Conservation (phyloP, 2,329 filamentous ascomycete genomes). For the Cladorrhinum sp. region DNA sequence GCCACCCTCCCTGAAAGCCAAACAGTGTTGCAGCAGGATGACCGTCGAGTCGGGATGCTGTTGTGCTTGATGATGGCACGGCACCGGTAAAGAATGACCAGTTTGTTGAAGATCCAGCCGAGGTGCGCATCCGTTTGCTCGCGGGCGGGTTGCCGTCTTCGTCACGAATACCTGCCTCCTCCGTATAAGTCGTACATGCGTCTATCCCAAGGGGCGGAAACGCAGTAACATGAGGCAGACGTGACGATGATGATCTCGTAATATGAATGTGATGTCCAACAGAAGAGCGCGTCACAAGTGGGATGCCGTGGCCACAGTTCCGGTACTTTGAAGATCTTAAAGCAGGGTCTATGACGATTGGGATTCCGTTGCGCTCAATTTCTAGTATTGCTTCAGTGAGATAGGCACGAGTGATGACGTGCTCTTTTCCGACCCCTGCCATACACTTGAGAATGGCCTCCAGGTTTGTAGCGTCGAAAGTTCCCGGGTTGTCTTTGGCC, state of each 20-base stretch:
- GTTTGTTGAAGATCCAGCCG: slow-evolving; percentile 21
- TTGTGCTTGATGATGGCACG: background rate
- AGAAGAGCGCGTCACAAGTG: slow-evolving; percentile 46
- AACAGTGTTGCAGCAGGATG: background rate
- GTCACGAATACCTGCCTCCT: background rate
- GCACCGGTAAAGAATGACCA: background rate
- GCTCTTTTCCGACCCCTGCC: slow-evolving; percentile 69
- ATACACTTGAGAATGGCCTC: slow-evolving; percentile 78
- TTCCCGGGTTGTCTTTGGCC: slow-evolving; percentile 60
- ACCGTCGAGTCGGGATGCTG: background rate
- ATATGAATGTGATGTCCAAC: slow-evolving; percentile 38
- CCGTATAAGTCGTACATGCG: background rate
- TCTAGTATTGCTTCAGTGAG: slow-evolving; percentile 83
- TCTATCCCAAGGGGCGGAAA: background rate
- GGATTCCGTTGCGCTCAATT: slow-evolving; percentile 55
- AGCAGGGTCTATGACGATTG: slow-evolving; percentile 12
- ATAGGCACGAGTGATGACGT: slow-evolving; percentile 77
- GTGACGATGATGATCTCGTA: slow-evolving; percentile 15
- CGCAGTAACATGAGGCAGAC: background rate
- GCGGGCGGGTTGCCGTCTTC: slow-evolving; percentile 16
- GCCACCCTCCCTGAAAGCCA: background rate
- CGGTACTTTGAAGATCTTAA: slow-evolving; percentile 31
- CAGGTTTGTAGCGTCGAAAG: slow-evolving; percentile 48
- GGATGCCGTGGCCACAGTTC: slow-evolving; percentile 38
- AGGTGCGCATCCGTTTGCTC: slow-evolving; percentile 35